phyloP scores from a whole-genome alignment of 139 green algal genomes.

The Coccomyxa sp. region DNA sequence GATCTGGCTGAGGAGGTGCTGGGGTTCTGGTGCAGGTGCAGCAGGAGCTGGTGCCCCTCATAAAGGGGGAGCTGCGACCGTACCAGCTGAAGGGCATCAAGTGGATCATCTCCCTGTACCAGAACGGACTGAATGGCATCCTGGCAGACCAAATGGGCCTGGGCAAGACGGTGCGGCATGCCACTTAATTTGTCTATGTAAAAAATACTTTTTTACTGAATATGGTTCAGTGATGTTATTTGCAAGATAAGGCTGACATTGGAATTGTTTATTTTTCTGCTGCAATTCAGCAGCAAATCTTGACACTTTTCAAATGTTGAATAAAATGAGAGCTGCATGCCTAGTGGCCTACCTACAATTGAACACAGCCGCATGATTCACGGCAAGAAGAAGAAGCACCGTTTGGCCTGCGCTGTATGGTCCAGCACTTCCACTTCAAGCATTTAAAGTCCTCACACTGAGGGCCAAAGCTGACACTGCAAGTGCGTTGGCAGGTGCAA shows the following conservation, averaged over 20 bases:
- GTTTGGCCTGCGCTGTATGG: no score
- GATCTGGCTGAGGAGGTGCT: background rate
- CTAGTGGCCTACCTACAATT: no score
- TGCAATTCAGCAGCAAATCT: background rate
- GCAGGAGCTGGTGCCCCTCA: slow-evolving; percentile 75
- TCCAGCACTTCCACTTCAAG: no score
- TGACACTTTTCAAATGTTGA: no score
- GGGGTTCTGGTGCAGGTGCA: background rate
- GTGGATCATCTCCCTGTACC: slow-evolving; percentile 86
- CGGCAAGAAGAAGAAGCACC: no score
- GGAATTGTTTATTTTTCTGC: background rate
- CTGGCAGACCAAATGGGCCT: slow-evolving; percentile 96
- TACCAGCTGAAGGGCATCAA: slow-evolving; percentile 90
- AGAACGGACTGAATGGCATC: slow-evolving; percentile 94
- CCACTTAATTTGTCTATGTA: background rate
- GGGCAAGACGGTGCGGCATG: slow-evolving; percentile 81
- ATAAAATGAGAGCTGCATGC: no score
- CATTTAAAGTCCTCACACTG: no score
- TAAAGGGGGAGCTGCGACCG: slow-evolving; percentile 71
- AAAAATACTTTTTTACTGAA: background rate
- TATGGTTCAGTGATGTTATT: background rate
- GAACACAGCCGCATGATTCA: no score
- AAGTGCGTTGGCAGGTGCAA: slow-evolving; percentile 61
- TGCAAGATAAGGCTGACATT: background rate
- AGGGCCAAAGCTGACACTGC: no score